Percentiles rank a stretch among this genome's conserved stretches.
These are phyloP conservation scores for Catunica adiposa DNA, from an alignment of 2,329 filamentous ascomycete species.

Conservation along the genomic window DNA sequence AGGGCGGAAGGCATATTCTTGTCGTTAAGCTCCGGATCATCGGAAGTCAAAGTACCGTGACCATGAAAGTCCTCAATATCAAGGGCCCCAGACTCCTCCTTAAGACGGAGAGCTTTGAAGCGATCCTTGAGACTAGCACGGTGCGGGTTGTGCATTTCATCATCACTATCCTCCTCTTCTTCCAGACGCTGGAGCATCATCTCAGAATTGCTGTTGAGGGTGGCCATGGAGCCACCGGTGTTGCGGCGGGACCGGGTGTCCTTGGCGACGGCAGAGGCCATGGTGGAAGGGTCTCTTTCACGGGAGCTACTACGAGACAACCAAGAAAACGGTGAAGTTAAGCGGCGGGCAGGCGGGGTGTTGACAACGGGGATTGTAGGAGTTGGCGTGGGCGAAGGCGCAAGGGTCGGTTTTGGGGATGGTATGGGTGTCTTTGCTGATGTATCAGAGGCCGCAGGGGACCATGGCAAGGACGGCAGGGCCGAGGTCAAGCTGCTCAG, in stretches of 20 bases:
- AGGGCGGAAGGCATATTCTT: slow-evolving; percentile 26
- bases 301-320: slow-evolving; percentile 41
- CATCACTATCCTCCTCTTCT: slow-evolving; percentile 40
- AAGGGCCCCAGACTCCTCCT: slow-evolving; percentile 50
- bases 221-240: slow-evolving; percentile 65
- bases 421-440: slow-evolving; percentile 29
- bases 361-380: slow-evolving; percentile 16
- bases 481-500: slow-evolving; percentile 56
- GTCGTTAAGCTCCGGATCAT: slow-evolving; percentile 14
- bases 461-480: slow-evolving; percentile 59
- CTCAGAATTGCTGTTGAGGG: slow-evolving; percentile 64
- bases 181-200: slow-evolving; percentile 63
- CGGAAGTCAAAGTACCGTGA: slow-evolving; percentile 21
- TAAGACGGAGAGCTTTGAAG: slow-evolving; percentile 60
- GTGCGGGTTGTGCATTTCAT: slow-evolving; percentile 22
- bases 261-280: slow-evolving; percentile 31
- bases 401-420: slow-evolving; percentile 21
- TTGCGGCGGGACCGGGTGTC: slow-evolving; percentile 38
- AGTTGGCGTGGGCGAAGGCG: slow-evolving; percentile 18
- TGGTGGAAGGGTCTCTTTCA: slow-evolving; percentile 32
- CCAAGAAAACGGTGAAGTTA: slow-evolving; percentile 79
- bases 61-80: slow-evolving; percentile 37
- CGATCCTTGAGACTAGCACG: slow-evolving; percentile 54
- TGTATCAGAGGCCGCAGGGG: slow-evolving; percentile 34
- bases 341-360: slow-evolving; percentile 43